These are phyloP conservation scores for Cladosporium sp. DNA, from an alignment of 2,329 filamentous ascomycete species.

Conservation along the genomic window DNA sequence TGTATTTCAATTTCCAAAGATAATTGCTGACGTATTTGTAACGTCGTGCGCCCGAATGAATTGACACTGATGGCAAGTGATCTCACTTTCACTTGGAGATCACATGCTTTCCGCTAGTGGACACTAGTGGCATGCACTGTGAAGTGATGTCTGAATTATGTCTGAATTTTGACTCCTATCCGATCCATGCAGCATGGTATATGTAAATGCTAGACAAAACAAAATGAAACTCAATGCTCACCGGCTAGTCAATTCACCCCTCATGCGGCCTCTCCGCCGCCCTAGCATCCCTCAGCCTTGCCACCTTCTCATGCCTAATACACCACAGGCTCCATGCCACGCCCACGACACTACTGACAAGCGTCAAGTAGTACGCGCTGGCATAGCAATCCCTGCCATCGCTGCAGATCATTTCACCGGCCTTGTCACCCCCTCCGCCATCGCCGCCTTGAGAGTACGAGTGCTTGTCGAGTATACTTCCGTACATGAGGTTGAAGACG, in stretches of 20 bases:
- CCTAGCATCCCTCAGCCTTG: background rate
- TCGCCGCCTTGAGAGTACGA: constrained; percentile 62
- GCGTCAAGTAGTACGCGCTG: constrained; percentile 73
- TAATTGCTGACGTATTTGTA: too few species aligned
- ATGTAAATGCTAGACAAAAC: background rate
- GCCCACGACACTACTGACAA: constrained; percentile 66
- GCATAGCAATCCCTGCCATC: constrained; percentile 79
- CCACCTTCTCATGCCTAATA: constrained; percentile 41
- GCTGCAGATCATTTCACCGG: constrained; percentile 61
- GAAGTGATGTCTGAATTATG: too few species aligned
- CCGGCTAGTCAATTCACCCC: background rate
- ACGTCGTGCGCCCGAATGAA: too few species aligned
- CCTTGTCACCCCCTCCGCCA: constrained; percentile 9
- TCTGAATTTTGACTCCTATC: too few species aligned
- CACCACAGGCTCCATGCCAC: constrained; percentile 66
- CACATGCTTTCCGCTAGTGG: too few species aligned
- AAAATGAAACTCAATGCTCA: background rate
- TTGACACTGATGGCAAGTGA: too few species aligned
- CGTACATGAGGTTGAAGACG: constrained; percentile 89
- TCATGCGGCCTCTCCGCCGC: background rate
- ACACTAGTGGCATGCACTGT: too few species aligned
- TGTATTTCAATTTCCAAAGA: too few species aligned
- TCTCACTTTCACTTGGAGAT: too few species aligned
- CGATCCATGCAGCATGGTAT: constrained; percentile 1
- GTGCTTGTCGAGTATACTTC: constrained; percentile 75